A percentile compares a stretch with the other conserved stretches of the same genome.
Evolutionary conservation across 208 protist species (phyloP).

Genomic region (Acanthamoeba castellanii): DNA sequence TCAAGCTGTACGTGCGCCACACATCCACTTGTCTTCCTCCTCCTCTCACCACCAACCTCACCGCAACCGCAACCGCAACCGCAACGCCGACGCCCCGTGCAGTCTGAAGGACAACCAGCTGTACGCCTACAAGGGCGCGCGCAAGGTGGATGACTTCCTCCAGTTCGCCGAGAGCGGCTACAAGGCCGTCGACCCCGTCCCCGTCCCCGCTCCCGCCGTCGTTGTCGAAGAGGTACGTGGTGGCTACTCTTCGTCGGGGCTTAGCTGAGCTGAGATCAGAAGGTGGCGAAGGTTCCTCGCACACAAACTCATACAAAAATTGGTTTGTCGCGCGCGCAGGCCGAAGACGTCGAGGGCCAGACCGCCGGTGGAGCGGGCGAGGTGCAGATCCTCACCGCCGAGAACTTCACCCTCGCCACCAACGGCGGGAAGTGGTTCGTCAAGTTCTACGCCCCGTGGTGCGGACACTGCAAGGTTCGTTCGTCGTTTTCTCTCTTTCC

Average conservation of each 20-base stretch:
- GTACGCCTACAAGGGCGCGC: constrained; percentile 14
- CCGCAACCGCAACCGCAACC: not conserved
- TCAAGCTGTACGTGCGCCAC: not conserved
- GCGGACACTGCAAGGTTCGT: constrained; percentile 97
- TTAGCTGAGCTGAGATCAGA: too few species aligned
- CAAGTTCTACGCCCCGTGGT: constrained; percentile 98
- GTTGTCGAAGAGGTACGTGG: not conserved
- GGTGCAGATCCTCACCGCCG: constrained; percentile 30
- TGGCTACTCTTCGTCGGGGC: too few species aligned
- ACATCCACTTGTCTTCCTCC: not conserved
- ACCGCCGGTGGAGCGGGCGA: not conserved
- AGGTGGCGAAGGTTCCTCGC: too few species aligned
- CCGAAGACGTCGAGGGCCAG: too few species aligned
- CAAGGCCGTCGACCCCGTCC: not conserved
- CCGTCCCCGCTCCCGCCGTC: constrained; percentile 2
- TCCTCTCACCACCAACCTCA: not conserved
- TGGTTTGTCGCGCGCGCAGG: too few species aligned
- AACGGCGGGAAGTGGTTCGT: constrained; percentile 87
- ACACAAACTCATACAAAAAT: too few species aligned
- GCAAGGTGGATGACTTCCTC: not conserved
- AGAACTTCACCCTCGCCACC: not conserved
- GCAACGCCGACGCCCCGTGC: not conserved
- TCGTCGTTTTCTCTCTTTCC: constrained; percentile 98
- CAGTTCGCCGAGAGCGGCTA: not conserved
- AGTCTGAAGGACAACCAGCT: constrained; percentile 1